phyloP scores from a whole-genome alignment of 1,139 yeast species.

The Candida tropicalis region DNA sequence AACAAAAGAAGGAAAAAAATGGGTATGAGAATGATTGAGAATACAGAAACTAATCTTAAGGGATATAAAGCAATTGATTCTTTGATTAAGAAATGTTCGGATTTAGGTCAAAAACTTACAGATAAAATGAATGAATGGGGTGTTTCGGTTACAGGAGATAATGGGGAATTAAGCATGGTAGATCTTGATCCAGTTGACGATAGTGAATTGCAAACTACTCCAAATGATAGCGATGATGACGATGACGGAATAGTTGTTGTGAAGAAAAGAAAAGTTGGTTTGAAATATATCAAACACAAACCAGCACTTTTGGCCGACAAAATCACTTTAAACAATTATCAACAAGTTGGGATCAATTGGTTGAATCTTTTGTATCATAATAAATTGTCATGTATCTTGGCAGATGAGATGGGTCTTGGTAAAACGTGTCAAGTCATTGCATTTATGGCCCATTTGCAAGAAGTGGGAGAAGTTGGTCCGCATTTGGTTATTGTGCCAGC shows the following conservation, averaged over 20 bases:
- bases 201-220: constrained; percentile 25
- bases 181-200: constrained; percentile 40
- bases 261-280: constrained; percentile 24
- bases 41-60: constrained; percentile 64
- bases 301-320: constrained; percentile 68
- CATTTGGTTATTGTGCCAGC: constrained; percentile 94
- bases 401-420: constrained; percentile 98
- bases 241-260: constrained; percentile 35
- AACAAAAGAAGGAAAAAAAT: constrained; percentile 54
- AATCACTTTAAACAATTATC: constrained; percentile 78
- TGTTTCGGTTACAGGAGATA: constrained; percentile 67
- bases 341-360: constrained; percentile 97
- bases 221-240: constrained; percentile 30
- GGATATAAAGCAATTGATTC: constrained; percentile 96
- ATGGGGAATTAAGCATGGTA: constrained; percentile 60
- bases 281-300: constrained; percentile 64
- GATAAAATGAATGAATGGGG: constrained; percentile 87
- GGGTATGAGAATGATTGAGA: constrained; percentile 79
- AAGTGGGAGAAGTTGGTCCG: constrained; percentile 91
- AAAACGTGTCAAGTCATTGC: constrained; percentile 96
- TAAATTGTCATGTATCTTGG: constrained; percentile 85
- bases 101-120: constrained; percentile 71
- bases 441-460: constrained; percentile 83
- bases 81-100: constrained; percentile 78
- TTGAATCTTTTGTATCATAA: constrained; percentile 74